Evolutionary conservation across 192 early-diverging fungal genomes (phyloP), one percentile per base, ranked within the genome.

Genomic region (Martensiomyces pterosporus): DNA sequence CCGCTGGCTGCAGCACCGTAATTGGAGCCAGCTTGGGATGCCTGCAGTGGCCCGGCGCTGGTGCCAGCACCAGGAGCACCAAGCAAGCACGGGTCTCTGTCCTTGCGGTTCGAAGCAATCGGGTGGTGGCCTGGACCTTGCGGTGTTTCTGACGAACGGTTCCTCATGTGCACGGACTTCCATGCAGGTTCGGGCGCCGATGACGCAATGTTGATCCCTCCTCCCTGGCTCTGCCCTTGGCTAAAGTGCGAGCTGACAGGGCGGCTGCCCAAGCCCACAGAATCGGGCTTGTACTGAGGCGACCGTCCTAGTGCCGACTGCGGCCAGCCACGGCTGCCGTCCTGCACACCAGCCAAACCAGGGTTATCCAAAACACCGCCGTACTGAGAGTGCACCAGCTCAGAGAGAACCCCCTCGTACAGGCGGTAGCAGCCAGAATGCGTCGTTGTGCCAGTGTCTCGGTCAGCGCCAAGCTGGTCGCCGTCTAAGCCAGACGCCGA

Each of bases 381-480:
- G n/a, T 46, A 40, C 23, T 48, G 52, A 9, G 43, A 22, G 4
- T 55, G 37, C 24, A 47, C 25, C 3, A 21, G 5, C 10, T 63
- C 59, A 0, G 64, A 39, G 15, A 55, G 22, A 22, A 54, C 55
- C n/a, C 55, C 64, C 34, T 74, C 70, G 39, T 74, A 74, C 25
- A 74, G 32, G 15, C 70, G 63, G 27, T 74, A 74, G 59, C 70
- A 74, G 38, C 70, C 70, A 25, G 70, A 66, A 21, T 62, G 70
- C 16, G 58, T 52, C 9, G 63, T 59, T 17, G 38, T 27, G 13
- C 49, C 52, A 1, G 62, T 23, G 19, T 62, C 64, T 24, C 64
- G 36, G 13, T 53, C 52, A 9, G 49, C 43, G 0, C 49, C 22
- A n/a, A n/a, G n/a, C n/a, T n/a, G n/a, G n/a, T n/a, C n/a, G n/a